phyloP scores from a whole-genome alignment of 1,284 basidiomycete species.

The Veloboletus limbatus region DNA sequence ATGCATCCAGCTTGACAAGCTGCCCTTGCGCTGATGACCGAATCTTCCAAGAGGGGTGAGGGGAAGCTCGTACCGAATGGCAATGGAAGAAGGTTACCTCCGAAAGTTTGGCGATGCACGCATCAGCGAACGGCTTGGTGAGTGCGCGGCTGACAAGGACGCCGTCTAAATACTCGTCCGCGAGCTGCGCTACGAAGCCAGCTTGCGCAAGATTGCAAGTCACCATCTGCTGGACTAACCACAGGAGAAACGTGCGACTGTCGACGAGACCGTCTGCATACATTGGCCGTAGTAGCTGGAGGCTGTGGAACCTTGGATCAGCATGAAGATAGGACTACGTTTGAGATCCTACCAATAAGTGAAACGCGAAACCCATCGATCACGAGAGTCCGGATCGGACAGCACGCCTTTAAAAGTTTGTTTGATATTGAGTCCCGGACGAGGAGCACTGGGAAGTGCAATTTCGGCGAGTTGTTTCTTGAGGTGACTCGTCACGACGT shows the following conservation, averaged over 20 bases:
- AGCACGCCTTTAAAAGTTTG: constrained; percentile 77
- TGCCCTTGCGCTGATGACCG: constrained; percentile 49
- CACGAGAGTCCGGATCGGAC: constrained; percentile 63
- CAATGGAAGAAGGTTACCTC: constrained; percentile 51
- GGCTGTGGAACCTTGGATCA: constrained; percentile 41
- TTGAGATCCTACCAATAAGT: constrained; percentile 63
- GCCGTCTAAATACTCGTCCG: constrained; percentile 77
- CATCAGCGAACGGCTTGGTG: constrained; percentile 63
- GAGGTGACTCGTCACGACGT: constrained; percentile 82
- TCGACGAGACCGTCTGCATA: constrained; percentile 84
- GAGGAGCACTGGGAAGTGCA: constrained; percentile 73
- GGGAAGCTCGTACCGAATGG: background rate
- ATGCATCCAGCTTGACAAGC: constrained; percentile 52
- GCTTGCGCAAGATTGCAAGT: constrained; percentile 82
- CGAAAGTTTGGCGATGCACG: constrained; percentile 60
- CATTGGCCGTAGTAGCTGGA: constrained; percentile 74
- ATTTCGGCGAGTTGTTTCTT: constrained; percentile 88
- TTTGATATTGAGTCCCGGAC: constrained; percentile 73
- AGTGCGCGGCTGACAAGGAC: constrained; percentile 67
- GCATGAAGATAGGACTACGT: background rate
- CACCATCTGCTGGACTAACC: constrained; percentile 80
- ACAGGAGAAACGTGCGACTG: constrained; percentile 73
- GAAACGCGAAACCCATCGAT: constrained; percentile 80
- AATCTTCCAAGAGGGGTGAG: constrained; percentile 42
- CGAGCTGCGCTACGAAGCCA: constrained; percentile 74